A percentile compares a stretch with the other conserved stretches of the same genome.
Evolutionary conservation across 805 yeast genomes (phyloP).

Genomic region (Saccharomycopsis sp.): DNA sequence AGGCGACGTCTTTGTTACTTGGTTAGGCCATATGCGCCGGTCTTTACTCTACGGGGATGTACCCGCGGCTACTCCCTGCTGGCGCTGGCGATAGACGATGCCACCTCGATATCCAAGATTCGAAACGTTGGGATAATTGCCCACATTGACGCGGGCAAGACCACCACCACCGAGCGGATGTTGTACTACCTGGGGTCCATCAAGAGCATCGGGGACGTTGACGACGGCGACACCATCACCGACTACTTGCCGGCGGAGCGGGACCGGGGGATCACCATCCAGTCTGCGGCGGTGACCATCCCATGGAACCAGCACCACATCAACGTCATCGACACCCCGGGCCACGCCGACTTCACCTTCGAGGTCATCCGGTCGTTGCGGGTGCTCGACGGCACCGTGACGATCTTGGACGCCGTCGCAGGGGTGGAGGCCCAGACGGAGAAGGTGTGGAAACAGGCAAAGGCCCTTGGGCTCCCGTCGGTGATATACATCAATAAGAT

Average conservation of each 20-base stretch:
- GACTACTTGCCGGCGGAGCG: constrained; percentile 88
- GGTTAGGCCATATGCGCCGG: no score
- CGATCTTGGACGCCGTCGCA: constrained; percentile 89
- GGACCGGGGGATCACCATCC: constrained; percentile 90
- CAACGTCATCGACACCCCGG: constrained; percentile 94
- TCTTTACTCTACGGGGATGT: background rate
- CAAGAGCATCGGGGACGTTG: constrained; percentile 80
- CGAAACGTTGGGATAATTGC: constrained; percentile 95
- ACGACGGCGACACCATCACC: constrained; percentile 93
- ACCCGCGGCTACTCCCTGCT: background rate
- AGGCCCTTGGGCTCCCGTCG: constrained; percentile 56
- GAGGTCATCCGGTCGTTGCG: constrained; percentile 86
- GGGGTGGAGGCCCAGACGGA: constrained; percentile 99
- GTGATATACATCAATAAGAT: constrained; percentile 83
- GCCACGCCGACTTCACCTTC: constrained; percentile 95
- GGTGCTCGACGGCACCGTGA: constrained; percentile 90
- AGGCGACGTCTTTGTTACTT: no score
- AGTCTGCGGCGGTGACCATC: constrained; percentile 88
- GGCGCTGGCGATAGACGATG: constrained; percentile 20
- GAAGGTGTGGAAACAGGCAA: constrained; percentile 90
- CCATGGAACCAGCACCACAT: constrained; percentile 69
- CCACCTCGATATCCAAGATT: constrained; percentile 32
- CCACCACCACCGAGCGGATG: constrained; percentile 95
- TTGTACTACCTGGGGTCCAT: constrained; percentile 82
- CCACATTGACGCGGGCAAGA: constrained; percentile 98